Base-by-base conservation (phyloP, 2,329 filamentous ascomycete species). In the Trichophyton mentagrophytes region DNA sequence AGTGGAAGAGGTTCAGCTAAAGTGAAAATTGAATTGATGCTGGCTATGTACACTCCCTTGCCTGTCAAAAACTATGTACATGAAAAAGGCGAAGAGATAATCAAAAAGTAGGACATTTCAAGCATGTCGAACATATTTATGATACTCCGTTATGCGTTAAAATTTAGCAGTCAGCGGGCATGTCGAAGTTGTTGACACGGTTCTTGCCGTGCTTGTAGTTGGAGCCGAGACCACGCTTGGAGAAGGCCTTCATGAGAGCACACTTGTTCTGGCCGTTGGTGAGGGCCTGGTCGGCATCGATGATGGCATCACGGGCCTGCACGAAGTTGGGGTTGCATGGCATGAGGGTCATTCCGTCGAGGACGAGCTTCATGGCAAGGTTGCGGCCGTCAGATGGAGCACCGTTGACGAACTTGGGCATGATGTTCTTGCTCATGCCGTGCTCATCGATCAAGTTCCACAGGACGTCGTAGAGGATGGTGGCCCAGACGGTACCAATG, bases 241-340 rank as follows among this genome's bases (percentile, higher is more conserved):
- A 53, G 46, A 63, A 63, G 7, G 49, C 57, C 36, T 58, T 60
- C 62, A 60, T 61, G 60, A 63, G 56, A 55, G 61, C 51, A 30
- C 62, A 63, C 44, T 53, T 55, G 58, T 63, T 63, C 5, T 7
- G 9, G 17, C 62, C 58, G 22, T 44, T 22, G 27, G 62, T 63
- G 44, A 63, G 62, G n/a, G 57, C 58, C 59, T 58, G 22, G 44
- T 64, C 62, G 25, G 62, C 60, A 59, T 63, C 60, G 22, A 63
- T 17, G 61, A 64, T 64, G 36, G 61, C 61, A 57, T 62, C 61
- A 61, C 62, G 61, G 38, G 61, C 61, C 44, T 64, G 61, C 36
- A 62, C 51, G 56, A 64, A 64, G 62, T 62, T 61, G 17, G 62
- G 62, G 49, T 61, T 64, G 62, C 62, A 62, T 25, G 62, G 62